phyloP scores from a whole-genome alignment of 345 rosid species.

The Punica granatum region DNA sequence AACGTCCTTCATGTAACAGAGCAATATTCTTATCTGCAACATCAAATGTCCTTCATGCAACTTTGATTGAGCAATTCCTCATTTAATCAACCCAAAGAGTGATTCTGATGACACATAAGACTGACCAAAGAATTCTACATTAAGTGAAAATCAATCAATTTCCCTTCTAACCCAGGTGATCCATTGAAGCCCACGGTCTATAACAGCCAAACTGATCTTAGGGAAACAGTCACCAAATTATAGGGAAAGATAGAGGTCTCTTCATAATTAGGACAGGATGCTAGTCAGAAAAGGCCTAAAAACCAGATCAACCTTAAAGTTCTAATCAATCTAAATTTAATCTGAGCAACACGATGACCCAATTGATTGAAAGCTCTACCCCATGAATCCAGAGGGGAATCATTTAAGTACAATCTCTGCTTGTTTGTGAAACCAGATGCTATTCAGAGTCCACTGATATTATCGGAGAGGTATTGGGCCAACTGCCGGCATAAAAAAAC shows the following conservation, averaged over 20 bases:
- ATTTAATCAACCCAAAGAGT: background rate
- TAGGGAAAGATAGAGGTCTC: background rate
- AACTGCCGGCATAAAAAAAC: no score
- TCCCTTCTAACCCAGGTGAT: background rate
- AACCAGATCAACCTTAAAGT: background rate
- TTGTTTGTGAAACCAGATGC: background rate
- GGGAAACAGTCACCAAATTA: no score
- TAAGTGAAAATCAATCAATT: background rate
- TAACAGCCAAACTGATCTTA: background rate
- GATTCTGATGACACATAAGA: background rate
- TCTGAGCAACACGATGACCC: background rate
- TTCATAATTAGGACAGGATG: background rate
- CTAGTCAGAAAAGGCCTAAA: background rate
- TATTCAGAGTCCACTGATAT: background rate
- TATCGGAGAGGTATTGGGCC: background rate
- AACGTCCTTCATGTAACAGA: constrained; percentile 1
- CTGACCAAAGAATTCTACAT: background rate
- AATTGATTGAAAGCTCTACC: background rate
- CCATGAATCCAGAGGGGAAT: background rate
- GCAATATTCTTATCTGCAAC: background rate
- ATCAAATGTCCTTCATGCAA: no score
- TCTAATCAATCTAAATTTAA: background rate
- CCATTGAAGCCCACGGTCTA: background rate
- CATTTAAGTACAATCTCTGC: background rate
- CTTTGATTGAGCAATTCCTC: no score